Base-by-base conservation (phyloP, 2,329 filamentous ascomycete genomes). In the Calonectria hongkongensis region DNA sequence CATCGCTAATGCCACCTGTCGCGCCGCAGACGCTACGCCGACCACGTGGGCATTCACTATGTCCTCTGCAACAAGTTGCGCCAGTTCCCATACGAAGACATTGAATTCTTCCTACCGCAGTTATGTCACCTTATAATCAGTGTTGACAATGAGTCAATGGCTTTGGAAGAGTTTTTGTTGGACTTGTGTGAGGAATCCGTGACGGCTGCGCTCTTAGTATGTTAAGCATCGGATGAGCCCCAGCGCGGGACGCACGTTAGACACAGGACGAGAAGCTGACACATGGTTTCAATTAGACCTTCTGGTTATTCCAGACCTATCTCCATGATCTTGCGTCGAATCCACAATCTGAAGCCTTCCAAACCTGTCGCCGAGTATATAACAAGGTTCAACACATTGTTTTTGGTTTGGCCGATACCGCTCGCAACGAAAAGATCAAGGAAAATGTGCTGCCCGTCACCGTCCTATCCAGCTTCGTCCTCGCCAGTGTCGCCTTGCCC, bases 61-160 rank as follows among this genome's bases (percentile, higher is more conserved):
- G 94, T 95, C 74, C 91, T 97, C 75, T 96, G 95, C 88, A 94
- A 93, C 81, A 97, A 97, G 90, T 89, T 97, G 82, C 94, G 95
- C 82, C 94, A 95, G 85, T 97, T 97, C 83, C 94, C 93, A 76
- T 97, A 96, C 86, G 94, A 95, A 87, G 94, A 97, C 85, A 96
- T 97, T 83, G 95, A 97, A 86, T 97, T 97, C 92, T 97, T 96
- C 88, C 90, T 97, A 63, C 94, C 94, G 74, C 94, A 95, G 87
- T 88, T 97, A 88, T 97, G 94, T 83, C 95, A 97, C 86, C 92
- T 97, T 75, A 92, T 96, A 85, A 94, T 97, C 81, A 96, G 94
- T 85, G 91, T 96, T 83, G 92, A 96, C 87, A 97, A 96, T 85
- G 95, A 97, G 88, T 96, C 94, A 78, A 96, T 97, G 94, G 94